Evolutionary conservation across 202 grass and related monocot species (phyloP).

Genomic region (Bolboschoenoplectus hybrid): DNA sequence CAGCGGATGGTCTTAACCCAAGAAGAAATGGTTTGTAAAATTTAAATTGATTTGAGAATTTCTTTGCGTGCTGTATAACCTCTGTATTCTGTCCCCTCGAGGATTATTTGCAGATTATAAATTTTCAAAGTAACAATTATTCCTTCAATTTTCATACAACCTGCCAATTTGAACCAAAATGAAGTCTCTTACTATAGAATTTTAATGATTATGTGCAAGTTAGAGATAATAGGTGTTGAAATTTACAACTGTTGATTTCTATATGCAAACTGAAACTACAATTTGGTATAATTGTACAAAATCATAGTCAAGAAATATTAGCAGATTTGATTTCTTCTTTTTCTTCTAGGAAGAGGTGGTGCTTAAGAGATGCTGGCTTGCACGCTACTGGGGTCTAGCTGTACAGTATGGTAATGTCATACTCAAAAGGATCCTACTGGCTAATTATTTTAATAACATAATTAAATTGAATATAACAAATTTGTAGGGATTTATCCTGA

Average conservation of each 20-base stretch:
- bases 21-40: constrained; percentile 90
- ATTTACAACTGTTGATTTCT: background rate
- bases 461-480: constrained; percentile 39
- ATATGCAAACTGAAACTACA: background rate
- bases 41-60: constrained; percentile 36
- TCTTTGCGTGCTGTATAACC: constrained; percentile 23
- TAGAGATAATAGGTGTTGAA: background rate
- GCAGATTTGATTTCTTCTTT: constrained; percentile 29
- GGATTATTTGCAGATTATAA: constrained; percentile 14
- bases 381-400: constrained; percentile 97
- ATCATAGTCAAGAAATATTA: background rate
- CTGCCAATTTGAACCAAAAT: constrained; percentile 22
- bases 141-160: background rate
- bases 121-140: background rate
- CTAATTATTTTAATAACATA: constrained; percentile 12
- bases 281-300: background rate
- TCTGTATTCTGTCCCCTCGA: constrained; percentile 5
- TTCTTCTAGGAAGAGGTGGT: constrained; percentile 90
- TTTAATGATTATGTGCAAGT: background rate
- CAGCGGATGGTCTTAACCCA: constrained; percentile 96
- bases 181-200: background rate
- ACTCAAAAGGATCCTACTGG: background rate
- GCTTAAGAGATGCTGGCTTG: constrained; percentile 99
- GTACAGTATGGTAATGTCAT: constrained; percentile 79
- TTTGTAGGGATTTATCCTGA: constrained; percentile 90